Evolutionary conservation across 73 alveolate genomes (phyloP), one percentile per base, ranked within the genome.

Genomic region (Paramecium pentaurelia): DNA sequence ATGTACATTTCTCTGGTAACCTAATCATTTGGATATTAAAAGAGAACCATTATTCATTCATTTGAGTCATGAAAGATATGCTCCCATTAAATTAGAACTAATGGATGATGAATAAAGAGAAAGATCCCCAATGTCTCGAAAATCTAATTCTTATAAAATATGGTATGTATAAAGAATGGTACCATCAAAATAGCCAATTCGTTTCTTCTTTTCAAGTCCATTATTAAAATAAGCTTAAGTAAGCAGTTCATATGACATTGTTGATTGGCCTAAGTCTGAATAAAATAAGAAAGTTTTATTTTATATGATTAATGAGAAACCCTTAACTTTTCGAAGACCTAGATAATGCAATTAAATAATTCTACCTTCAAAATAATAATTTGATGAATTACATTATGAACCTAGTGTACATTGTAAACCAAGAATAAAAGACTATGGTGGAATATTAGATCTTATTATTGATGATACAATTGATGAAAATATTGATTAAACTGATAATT

Each of bases 11-110:
- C 36, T 27, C 1, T 80, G 91, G 91, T 11, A 42, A 44, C 91
- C 91, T 1, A 49, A 5, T 80, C 91, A 80, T 49, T 45, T 80
- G 27, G 91, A 80, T 27, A 45, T 80, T 3, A 80, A 27, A 49
- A 44, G 49, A 27, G 91, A 80, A 49, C 91, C 91, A 0, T 32
- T 80, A 42, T 80, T 45, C 58, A 80, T 80, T 12, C 91, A 80
- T 80, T 80, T 80, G 12, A 80, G 91, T 49, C 91, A 80, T 80
- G 91, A 80, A 45, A 18, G 91, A 80, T 80, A 20, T 49, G 91
- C 91, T 40, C 91, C 91, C 0, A 36, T 80, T 4, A 80, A 80
- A 47, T 11, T 80, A 18, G 91, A 80, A 80, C 16, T 27, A 1
- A 20, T 80, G 58, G 91, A 80, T 80, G 91, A 80, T 45, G 73